Evolutionary conservation across 495 filamentous ascomycete genomes (phyloP), one percentile per base, ranked within the genome.

Genomic region (Cairneyella variabilis): DNA sequence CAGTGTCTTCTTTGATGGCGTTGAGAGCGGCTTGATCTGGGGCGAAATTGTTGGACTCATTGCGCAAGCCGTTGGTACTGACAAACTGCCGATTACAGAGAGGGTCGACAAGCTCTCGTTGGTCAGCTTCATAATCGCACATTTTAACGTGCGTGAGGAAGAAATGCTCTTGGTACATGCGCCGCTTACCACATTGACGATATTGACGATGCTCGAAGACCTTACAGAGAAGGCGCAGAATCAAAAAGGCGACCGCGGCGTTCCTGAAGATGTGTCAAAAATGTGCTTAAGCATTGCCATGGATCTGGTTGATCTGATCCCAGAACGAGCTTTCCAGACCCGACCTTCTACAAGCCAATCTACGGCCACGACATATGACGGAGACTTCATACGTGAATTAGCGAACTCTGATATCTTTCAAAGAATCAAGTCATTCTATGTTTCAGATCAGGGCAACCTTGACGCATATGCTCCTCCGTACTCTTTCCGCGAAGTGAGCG

Each of bases 81-180:
- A 66, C 4, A 69, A 75, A 17, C 41, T 67, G 21, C 64, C 66
- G 14, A 57, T 36, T 6, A 55, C 64, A 0, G 76, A 82, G 27
- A 72, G 74, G 27, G 66, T 69, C 36, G 76, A 79, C 14, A 83
- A 80, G 45, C 72, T 98, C 47, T 76, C 80, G 18, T 75, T 96
- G 23, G 84, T 90, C 44, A 79, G 77, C 37, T 99, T 97, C 64
- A 83, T 96, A 36, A 71, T 97, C 53, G 72, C 79, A 3, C 83
- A 90, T 53, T 99, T 97, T 77, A 97, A 97, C 69, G 78, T 97
- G 28, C 82, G 84, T 45, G 93, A 97, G 66, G 92, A 97, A 65
- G 93, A 99, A 64, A 97, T 99, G 93, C 66, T 95, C 28, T 73
- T 86, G 25, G 69, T 86, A 3, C 93, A 99, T 69, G 84, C 89